Conservation (phyloP, 139 green algal genomes). For the Trebouxia sp. region DNA sequence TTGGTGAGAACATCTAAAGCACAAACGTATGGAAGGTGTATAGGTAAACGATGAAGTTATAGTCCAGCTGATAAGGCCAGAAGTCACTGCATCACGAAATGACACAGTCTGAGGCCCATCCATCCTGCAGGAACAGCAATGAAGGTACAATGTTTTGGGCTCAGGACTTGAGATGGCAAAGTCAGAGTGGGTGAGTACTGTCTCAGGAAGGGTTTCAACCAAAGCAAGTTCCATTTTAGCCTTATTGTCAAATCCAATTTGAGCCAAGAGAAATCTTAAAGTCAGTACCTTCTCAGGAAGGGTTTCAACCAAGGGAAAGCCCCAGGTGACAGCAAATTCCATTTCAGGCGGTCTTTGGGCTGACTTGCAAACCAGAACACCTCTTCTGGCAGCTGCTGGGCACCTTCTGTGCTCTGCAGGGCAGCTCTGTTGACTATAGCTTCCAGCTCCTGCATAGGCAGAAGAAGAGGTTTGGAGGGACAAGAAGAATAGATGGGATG, state of each 20-base stretch:
- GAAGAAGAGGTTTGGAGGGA: background rate
- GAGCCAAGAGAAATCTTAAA: background rate
- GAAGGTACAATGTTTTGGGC: too few species aligned
- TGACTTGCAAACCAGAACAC: conserved; percentile 63
- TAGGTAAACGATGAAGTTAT: background rate
- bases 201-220: background rate
- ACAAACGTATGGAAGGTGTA: too few species aligned
- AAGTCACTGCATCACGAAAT: conserved; percentile 29
- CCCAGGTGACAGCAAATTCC: background rate
- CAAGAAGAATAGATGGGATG: background rate
- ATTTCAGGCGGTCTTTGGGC: conserved; percentile 7
- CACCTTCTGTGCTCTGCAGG: conserved; percentile 42
- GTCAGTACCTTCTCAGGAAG: background rate
- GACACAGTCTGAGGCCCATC: too few species aligned
- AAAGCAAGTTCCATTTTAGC: background rate
- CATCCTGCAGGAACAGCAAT: too few species aligned
- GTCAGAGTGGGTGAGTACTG: background rate
- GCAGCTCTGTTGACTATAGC: conserved; percentile 61
- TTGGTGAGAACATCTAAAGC: background rate
- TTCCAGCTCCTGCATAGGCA: conserved; percentile 57
- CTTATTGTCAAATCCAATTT: background rate
- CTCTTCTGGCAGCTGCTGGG: conserved; percentile 40
- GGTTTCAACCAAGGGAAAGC: conserved; percentile 19
- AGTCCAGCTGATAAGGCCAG: too few species aligned
- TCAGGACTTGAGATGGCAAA: too few species aligned